Evolutionary conservation across 2,329 filamentous ascomycete genomes (phyloP).

Genomic region (Ophiostoma sp.): DNA sequence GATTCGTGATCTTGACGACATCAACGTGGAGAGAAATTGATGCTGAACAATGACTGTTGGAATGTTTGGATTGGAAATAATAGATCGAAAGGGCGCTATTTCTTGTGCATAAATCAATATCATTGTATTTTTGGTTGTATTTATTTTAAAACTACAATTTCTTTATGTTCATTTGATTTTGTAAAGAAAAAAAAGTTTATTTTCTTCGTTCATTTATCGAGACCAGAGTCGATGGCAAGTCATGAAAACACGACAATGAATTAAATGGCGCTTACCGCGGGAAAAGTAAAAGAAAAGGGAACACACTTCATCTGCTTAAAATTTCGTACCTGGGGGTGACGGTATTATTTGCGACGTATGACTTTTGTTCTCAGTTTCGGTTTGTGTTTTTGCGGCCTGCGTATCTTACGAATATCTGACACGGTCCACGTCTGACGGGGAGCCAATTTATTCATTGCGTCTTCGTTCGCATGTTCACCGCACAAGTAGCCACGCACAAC

Average conservation of each 20-base stretch:
- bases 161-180: neutral
- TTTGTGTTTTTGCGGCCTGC: neutral
- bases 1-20: neutral
- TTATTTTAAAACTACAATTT: neutral
- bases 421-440: neutral
- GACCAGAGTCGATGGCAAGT: neutral
- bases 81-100: neutral
- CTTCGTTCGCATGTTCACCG: neutral
- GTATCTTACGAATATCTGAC: conserved; percentile 18
- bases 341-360: neutral
- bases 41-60: neutral
- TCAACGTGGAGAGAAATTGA: neutral
- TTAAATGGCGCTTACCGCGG: conserved; percentile 9
- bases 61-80: neutral
- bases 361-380: neutral
- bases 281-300: neutral
- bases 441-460: neutral
- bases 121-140: neutral
- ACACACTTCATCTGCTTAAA: neutral
- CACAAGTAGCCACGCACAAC: neutral
- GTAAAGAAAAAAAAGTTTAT: neutral
- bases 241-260: neutral
- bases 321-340: neutral
- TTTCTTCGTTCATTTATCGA: neutral
- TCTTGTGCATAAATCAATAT: neutral